Conservation (phyloP, 2,329 filamentous ascomycete genomes). For the Seiridium unicorne region DNA sequence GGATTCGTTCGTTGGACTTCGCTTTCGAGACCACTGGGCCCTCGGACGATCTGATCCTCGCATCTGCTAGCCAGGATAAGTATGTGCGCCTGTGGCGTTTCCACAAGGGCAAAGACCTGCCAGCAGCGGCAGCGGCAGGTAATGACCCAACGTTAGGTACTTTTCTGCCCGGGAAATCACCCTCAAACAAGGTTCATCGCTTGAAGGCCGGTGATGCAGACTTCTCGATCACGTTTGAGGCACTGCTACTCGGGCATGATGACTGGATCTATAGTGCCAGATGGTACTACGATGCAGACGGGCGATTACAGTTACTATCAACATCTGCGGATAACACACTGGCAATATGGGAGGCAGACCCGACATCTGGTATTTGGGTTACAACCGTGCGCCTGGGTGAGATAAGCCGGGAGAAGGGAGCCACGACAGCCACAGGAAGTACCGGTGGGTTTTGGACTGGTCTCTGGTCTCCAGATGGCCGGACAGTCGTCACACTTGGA, state of each 20-base stretch:
- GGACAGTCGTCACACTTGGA: slow-evolving; percentile 76
- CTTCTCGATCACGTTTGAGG: slow-evolving; percentile 89
- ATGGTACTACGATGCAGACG: slow-evolving; percentile 60
- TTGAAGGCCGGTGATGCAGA: slow-evolving; percentile 61
- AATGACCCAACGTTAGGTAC: slow-evolving; percentile 57
- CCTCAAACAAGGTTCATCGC: slow-evolving; percentile 86
- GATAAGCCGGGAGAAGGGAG: slow-evolving; percentile 91
- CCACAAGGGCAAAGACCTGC: slow-evolving; percentile 66
- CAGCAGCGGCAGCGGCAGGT: slow-evolving; percentile 51
- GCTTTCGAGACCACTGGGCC: slow-evolving; percentile 55
- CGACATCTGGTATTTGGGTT: slow-evolving; percentile 84
- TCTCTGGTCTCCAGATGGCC: slow-evolving; percentile 80
- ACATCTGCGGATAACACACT: slow-evolving; percentile 95
- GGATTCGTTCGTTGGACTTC: slow-evolving; percentile 86
- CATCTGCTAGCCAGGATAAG: slow-evolving; percentile 95
- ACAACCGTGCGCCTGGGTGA: slow-evolving; percentile 84
- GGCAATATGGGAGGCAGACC: slow-evolving; percentile 87
- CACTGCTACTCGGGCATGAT: slow-evolving; percentile 88
- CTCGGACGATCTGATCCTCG: slow-evolving; percentile 72
- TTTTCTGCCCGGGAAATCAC: slow-evolving; percentile 64
- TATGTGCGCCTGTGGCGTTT: slow-evolving; percentile 94
- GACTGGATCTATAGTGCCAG: slow-evolving; percentile 94
- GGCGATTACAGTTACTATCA: slow-evolving; percentile 72
- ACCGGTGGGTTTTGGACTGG: slow-evolving; percentile 96
- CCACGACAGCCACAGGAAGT: slow-evolving; percentile 93